Conservation (phyloP, 345 rosid species). For the Mercurialis annua region DNA sequence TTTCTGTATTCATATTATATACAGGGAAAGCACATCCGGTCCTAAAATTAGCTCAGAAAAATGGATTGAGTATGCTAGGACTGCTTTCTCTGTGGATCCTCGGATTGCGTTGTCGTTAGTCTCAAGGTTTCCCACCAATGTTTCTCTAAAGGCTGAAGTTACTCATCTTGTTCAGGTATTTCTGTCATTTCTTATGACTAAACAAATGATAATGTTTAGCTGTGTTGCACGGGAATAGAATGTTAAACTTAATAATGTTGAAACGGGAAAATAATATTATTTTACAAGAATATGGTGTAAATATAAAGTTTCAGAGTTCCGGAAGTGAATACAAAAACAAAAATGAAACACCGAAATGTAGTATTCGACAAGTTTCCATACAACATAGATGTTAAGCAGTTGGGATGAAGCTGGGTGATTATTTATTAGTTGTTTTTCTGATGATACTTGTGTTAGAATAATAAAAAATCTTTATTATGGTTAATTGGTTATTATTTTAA, state of each 20-base stretch:
- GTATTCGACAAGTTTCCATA: too few species aligned
- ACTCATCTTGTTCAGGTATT: conserved; percentile 88
- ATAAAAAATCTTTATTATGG: not conserved
- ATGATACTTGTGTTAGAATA: not conserved
- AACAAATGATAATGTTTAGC: not conserved
- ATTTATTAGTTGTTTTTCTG: not conserved
- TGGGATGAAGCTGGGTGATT: not conserved
- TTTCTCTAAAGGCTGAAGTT: conserved; percentile 70
- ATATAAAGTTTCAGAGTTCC: too few species aligned
- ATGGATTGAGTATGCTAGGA: conserved; percentile 82
- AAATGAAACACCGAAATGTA: too few species aligned
- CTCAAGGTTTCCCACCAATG: conserved; percentile 78
- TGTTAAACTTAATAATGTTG: too few species aligned
- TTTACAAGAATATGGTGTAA: too few species aligned
- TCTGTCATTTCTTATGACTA: conserved; percentile 7
- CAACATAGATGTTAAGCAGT: too few species aligned
- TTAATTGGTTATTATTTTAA: not conserved
- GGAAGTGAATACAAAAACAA: too few species aligned
- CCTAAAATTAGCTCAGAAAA: conserved; percentile 73
- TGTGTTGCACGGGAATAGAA: too few species aligned
- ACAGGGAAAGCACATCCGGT: conserved; percentile 63
- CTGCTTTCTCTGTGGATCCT: conserved; percentile 90
- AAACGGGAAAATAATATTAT: too few species aligned
- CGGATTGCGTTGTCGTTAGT: conserved; percentile 75
- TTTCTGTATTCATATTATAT: conserved; percentile 25